Percentiles rank a stretch among this genome's conserved stretches.
Conservation (phyloP, 805 yeast species). For the Metschnikowia kofuensis region DNA sequence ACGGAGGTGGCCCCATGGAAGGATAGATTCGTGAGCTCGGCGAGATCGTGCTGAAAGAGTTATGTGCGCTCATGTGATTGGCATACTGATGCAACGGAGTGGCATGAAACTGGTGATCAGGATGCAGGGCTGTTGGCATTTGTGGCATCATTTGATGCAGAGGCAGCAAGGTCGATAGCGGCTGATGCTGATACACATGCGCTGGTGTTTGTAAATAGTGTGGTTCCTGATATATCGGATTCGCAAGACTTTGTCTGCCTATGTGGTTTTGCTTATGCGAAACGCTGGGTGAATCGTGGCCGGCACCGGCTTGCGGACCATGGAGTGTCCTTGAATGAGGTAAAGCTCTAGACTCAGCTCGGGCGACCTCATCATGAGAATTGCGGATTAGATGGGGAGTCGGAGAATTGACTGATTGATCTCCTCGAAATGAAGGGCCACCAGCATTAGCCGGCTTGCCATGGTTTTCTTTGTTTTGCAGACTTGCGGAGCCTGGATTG, state of each 20-base stretch:
- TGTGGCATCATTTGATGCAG: not conserved
- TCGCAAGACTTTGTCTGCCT: not conserved
- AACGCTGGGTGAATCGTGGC: not conserved
- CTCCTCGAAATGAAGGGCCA: no score
- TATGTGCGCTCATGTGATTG: not conserved
- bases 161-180: not conserved
- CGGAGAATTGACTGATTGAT: no score
- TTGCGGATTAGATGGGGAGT: no score
- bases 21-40: not conserved
- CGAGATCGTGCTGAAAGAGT: not conserved
- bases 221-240: not conserved
- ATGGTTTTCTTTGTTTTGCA: no score
- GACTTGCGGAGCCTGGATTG: no score
- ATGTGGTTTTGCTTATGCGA: not conserved
- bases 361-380: no score
- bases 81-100: not conserved
- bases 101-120: not conserved
- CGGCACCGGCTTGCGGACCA: no score
- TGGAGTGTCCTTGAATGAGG: no score
- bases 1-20: not conserved
- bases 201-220: not conserved
- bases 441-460: no score
- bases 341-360: no score
- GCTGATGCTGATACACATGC: not conserved
- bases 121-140: not conserved